phyloP scores from a whole-genome alignment of 225 moss, liverwort and hornwort species.

The Bryum argenteum region DNA sequence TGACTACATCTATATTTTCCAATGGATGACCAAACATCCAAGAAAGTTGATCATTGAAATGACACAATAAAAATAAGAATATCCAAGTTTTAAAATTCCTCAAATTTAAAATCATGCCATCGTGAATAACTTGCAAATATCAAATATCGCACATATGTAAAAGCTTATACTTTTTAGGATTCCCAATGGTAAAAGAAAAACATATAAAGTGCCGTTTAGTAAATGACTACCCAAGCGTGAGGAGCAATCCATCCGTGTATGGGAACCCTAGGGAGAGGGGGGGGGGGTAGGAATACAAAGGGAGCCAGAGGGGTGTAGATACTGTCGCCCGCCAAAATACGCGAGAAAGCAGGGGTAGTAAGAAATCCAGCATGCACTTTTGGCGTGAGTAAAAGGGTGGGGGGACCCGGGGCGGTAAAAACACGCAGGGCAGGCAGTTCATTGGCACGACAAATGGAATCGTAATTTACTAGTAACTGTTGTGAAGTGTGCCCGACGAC shows the following conservation, averaged over 20 bases:
- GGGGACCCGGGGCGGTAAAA: not conserved
- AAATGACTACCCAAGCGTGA: slow-evolving; percentile 4
- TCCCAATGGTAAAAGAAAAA: not conserved
- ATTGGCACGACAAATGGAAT: slow-evolving; percentile 29
- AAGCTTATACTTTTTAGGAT: not conserved
- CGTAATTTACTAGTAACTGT: slow-evolving; percentile 23
- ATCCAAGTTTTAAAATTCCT: no score
- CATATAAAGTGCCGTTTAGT: not conserved
- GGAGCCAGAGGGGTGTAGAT: not conserved
- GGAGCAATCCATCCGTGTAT: slow-evolving; percentile 2
- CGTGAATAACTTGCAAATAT: no score
- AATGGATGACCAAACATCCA: no score
- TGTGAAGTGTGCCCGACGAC: slow-evolving; percentile 21
- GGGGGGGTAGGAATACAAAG: no score
- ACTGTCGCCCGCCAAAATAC: not conserved
- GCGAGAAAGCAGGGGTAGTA: not conserved
- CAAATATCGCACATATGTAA: no score
- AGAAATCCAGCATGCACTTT: slow-evolving; percentile 18
- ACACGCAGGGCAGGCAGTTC: not conserved
- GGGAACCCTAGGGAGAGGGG: no score
- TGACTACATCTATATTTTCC: no score
- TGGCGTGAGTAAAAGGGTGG: slow-evolving; percentile 11
- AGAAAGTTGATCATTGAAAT: no score
- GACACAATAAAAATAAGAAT: no score
- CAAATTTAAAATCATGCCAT: no score